phyloP scores from a whole-genome alignment of 2,329 filamentous ascomycete genomes.

The Colletotrichum trifolii region DNA sequence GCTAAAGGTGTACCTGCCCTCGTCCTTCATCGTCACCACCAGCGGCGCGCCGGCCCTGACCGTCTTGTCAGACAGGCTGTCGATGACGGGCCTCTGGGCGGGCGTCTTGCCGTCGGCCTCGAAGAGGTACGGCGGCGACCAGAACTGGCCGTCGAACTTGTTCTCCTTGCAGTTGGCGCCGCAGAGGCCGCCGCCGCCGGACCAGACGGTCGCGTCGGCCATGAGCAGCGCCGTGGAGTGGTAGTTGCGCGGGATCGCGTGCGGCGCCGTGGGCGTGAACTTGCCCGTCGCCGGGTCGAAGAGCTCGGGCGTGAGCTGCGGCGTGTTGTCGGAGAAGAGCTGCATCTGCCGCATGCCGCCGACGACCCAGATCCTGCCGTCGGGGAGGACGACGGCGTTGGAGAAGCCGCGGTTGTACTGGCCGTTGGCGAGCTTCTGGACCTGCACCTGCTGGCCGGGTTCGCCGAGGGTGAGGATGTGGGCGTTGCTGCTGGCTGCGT shows the following conservation, averaged over 20 bases:
- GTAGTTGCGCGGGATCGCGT: slow-evolving; percentile 57
- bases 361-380: slow-evolving; percentile 57
- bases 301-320: slow-evolving; percentile 56
- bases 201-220: slow-evolving; percentile 60
- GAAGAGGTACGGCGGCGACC: slow-evolving; percentile 65
- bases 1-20: slow-evolving; percentile 47
- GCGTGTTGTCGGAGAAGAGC: slow-evolving; percentile 57
- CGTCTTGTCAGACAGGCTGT: slow-evolving; percentile 43
- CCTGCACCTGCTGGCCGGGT: slow-evolving; percentile 34
- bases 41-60: slow-evolving; percentile 40
- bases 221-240: slow-evolving; percentile 61
- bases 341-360: slow-evolving; percentile 55
- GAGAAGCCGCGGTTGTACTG: slow-evolving; percentile 52
- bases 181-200: slow-evolving; percentile 65
- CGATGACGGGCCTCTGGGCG: slow-evolving; percentile 55
- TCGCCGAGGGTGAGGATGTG: slow-evolving; percentile 60
- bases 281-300: slow-evolving; percentile 51
- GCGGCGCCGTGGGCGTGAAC: slow-evolving; percentile 40
- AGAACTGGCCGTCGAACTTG: slow-evolving; percentile 66
- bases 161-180: slow-evolving; percentile 53
- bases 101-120: slow-evolving; percentile 50
- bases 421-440: slow-evolving; percentile 8
- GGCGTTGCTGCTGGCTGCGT: slow-evolving; percentile 54
- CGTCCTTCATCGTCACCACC: slow-evolving; percentile 44
- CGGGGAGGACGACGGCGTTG: slow-evolving; percentile 58